A percentile compares a stretch with the other conserved stretches of the same genome.
Evolutionary conservation across 495 filamentous ascomycete species (phyloP).

Genomic region (Aspergillus diversus): DNA sequence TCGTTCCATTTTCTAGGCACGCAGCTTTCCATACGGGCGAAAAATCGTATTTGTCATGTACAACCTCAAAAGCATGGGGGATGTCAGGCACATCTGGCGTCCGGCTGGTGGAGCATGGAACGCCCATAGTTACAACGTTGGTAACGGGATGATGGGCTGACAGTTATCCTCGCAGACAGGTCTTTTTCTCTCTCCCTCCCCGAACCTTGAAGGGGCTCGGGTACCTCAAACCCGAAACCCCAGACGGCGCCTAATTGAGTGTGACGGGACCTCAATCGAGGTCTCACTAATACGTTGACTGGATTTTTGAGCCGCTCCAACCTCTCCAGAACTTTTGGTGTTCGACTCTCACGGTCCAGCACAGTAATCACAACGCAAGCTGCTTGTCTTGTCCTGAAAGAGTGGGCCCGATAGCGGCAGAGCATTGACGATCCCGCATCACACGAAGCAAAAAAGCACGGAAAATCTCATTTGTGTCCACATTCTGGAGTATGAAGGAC

Average conservation of each 20-base stretch:
- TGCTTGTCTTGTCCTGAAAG: neutral
- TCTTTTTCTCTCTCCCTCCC: too few species aligned
- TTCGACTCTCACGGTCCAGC: too few species aligned
- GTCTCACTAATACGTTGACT: neutral
- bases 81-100: too few species aligned
- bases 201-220: neutral
- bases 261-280: neutral
- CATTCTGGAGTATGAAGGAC: neutral
- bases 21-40: too few species aligned
- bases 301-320: neutral
- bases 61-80: too few species aligned
- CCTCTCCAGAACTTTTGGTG: neutral
- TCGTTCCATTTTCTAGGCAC: too few species aligned
- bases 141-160: too few species aligned
- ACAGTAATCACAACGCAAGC: neutral
- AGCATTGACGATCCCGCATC: conserved; percentile 21
- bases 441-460: conserved; percentile 3
- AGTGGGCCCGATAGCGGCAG: conserved; percentile 18
- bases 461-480: neutral
- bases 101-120: too few species aligned
- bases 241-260: neutral
- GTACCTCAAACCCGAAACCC: neutral
- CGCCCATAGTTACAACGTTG: too few species aligned
- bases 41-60: too few species aligned
- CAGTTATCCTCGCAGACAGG: too few species aligned